Evolutionary conservation across 371 early-diverging fungal species (phyloP).

Genomic region (Mortierella sp.): DNA sequence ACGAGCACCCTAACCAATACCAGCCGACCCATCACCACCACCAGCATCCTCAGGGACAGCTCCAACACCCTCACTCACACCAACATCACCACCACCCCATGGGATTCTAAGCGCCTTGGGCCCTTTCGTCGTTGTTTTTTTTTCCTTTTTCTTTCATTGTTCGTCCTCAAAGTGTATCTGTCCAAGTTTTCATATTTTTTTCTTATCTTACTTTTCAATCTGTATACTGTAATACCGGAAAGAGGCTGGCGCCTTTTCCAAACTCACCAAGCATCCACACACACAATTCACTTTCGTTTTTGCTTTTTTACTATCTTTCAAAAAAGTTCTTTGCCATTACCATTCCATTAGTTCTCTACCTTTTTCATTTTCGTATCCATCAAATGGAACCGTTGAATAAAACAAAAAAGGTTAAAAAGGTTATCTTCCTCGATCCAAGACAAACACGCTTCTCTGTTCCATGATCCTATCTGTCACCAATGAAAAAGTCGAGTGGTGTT

Average conservation of each 20-base stretch:
- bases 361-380: neutral
- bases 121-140: slow-evolving; percentile 3
- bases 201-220: slow-evolving; percentile 3
- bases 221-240: slow-evolving; percentile 31
- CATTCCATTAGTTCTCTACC: too few relatives aligned
- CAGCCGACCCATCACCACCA: slow-evolving; percentile 21
- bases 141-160: slow-evolving; percentile 8
- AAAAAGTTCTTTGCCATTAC: neutral
- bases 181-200: neutral
- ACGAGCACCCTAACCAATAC: slow-evolving; percentile 50
- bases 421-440: neutral
- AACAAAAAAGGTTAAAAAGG: neutral
- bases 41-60: slow-evolving; percentile 24
- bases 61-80: slow-evolving; percentile 26
- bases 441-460: too few relatives aligned
- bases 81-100: slow-evolving; percentile 47
- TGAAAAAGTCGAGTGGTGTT: slow-evolving; percentile 2
- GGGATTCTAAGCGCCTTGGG: slow-evolving; percentile 40
- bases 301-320: neutral
- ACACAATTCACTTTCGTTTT: neutral
- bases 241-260: slow-evolving; percentile 20
- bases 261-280: neutral
- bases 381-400: neutral
- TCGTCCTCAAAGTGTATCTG: slow-evolving; percentile 1
- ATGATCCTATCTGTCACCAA: too few relatives aligned